Base-by-base conservation (phyloP, 192 early-diverging fungal genomes). In the Backusella tarrabulga region DNA sequence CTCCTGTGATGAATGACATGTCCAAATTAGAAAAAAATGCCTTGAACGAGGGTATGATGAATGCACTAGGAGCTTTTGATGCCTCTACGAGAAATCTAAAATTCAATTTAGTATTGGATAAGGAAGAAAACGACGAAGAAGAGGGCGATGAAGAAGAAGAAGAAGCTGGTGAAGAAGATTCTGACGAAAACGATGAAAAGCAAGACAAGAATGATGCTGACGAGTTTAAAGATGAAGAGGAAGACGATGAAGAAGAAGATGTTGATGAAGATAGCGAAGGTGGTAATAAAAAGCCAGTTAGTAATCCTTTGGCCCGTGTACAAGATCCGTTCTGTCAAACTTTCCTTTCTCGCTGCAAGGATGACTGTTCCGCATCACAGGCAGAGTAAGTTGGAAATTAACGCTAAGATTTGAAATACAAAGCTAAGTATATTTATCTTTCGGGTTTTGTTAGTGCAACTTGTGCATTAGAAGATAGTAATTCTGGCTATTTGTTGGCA, bases 301-400 rank as follows among this genome's bases (percentile, higher is more conserved):
- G n/a, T 9, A 56, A 26, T 23, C 8, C 54, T 9, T 21, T 56
- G 54, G n/a, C 6, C 0, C 54, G 54, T 21, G n/a, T 3, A 56
- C n/a, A 56, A 56, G 54, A 56, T 21, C 54, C 54, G 11, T 56
- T 56, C 54, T 56, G 54, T 56, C 54, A 56, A 56, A 56, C 54
- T 9, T 56, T 56, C 54, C 5, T 56, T 9, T 9, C 54, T 56
- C 54, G 54, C 19, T 56, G 54, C n/a, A 56, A 56, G 1, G 54
- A 56, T 56, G 54, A 56, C 9, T 56, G 54, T 11, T 21, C 54
- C 7, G 54, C 54, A 21, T 6, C 54, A 56, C 54, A 56, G 23
- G 8, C 54, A 21, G 54, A 56, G 54, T 56, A 56, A 56, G 54
- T 21, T 56, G n/a, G 6, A 56, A 7, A 56, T 56, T 7, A 21